Percentiles rank a stretch among this genome's conserved stretches.
phyloP scores from a whole-genome alignment of 1,284 basidiomycete genomes.

The Mixia osmundae region DNA sequence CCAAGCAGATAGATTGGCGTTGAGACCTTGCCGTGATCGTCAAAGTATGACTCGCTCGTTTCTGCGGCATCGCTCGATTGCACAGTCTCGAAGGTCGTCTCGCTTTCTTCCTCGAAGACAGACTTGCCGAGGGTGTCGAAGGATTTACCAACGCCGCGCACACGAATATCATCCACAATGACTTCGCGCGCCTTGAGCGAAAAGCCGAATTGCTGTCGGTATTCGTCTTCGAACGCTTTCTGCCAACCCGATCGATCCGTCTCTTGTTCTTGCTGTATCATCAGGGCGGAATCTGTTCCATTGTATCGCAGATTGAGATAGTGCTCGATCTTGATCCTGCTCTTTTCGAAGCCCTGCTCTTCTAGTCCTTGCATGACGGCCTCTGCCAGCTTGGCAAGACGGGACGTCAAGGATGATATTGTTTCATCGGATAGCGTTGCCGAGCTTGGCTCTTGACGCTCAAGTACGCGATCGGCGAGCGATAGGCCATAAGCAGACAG shows the following conservation, averaged over 20 bases:
- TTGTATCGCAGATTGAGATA: constrained; percentile 52
- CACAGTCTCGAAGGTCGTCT: constrained; percentile 7
- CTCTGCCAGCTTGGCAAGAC: constrained; percentile 40
- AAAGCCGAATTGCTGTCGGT: constrained; percentile 49
- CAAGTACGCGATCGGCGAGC: constrained; percentile 41
- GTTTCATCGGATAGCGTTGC: constrained; percentile 22
- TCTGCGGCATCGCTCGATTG: constrained; percentile 3
- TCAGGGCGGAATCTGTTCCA: constrained; percentile 67
- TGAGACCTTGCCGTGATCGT: constrained; percentile 43
- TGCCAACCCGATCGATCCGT: constrained; percentile 49
- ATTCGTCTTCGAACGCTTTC: constrained; percentile 37
- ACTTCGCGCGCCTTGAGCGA: constrained; percentile 45
- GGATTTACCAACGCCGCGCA: constrained; percentile 52
- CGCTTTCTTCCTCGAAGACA: constrained; percentile 39
- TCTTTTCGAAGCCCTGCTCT: constrained; percentile 52
- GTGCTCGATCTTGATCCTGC: constrained; percentile 45
- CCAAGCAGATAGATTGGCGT: constrained; percentile 58
- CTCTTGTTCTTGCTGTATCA: constrained; percentile 41
- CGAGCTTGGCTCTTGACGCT: constrained; percentile 12
- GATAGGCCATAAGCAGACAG: constrained; percentile 75
- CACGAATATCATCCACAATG: constrained; percentile 79
- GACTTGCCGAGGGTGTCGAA: constrained; percentile 59
- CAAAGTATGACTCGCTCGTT: constrained; percentile 40
- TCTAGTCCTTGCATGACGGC: constrained; percentile 42
- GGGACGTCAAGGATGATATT: constrained; percentile 30